Evolutionary conservation across 192 early-diverging fungal species (phyloP).

Genomic region (Coemansia guatemalensis): DNA sequence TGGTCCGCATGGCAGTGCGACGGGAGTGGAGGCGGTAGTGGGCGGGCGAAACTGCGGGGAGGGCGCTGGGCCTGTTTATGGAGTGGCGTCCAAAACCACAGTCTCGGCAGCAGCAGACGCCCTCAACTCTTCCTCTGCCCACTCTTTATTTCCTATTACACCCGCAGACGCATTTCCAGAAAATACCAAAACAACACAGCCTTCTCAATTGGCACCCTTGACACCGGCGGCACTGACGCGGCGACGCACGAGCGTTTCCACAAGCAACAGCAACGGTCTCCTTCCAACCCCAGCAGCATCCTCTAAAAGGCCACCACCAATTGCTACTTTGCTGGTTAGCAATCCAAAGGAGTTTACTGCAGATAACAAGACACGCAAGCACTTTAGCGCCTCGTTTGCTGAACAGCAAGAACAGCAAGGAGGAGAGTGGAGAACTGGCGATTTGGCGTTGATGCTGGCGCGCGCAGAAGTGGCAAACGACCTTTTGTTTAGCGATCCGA

Average conservation of each 20-base stretch:
- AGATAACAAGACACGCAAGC: constrained; percentile 6
- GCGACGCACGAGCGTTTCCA: constrained; percentile 8
- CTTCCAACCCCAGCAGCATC: not conserved
- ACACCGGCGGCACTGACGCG: not conserved
- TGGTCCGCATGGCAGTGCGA: not conserved
- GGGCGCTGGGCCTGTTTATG: not conserved
- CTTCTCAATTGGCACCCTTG: not conserved
- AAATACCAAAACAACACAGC: not conserved
- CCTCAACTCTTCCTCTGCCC: not conserved
- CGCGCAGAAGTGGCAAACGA: constrained; percentile 47
- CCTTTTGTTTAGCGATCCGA: constrained; percentile 37
- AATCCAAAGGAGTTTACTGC: not conserved
- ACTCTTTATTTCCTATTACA: too few relatives aligned
- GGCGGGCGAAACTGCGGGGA: constrained; percentile 17
- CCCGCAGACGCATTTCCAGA: not conserved
- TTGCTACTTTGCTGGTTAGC: not conserved
- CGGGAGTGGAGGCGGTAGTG: not conserved
- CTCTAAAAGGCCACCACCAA: constrained; percentile 2
- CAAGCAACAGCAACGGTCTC: not conserved
- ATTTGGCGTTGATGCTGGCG: constrained; percentile 32
- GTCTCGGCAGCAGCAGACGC: not conserved
- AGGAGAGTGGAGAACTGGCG: constrained; percentile 12
- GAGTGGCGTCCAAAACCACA: not conserved
- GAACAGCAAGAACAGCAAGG: not conserved
- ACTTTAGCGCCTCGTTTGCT: not conserved